Conservation (phyloP, 2,329 filamentous ascomycete species). For the Cryphonectria nitschkei region DNA sequence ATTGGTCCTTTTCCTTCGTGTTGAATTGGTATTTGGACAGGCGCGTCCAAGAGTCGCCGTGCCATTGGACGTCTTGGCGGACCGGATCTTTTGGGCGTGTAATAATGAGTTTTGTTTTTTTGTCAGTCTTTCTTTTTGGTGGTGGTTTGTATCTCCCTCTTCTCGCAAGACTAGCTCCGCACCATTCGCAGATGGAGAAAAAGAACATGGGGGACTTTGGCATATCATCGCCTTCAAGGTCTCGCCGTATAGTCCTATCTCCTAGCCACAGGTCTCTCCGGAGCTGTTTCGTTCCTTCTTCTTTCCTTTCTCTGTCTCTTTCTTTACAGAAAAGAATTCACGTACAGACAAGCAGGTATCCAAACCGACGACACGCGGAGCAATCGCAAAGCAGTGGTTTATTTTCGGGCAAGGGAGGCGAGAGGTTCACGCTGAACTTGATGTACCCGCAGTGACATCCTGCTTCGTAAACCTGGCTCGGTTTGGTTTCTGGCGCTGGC, state of each 20-base stretch:
- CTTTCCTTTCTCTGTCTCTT: too few species aligned
- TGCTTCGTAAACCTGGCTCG: conserved; percentile 48
- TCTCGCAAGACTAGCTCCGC: neutral
- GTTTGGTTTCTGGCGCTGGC: conserved; percentile 24
- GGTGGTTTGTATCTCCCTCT: neutral
- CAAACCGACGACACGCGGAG: conserved; percentile 55
- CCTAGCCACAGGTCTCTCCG: neutral
- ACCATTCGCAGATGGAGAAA: neutral
- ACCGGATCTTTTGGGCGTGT: conserved; percentile 40
- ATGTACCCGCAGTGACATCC: conserved; percentile 59
- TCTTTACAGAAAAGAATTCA: conserved; percentile 14
- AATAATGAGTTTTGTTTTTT: neutral
- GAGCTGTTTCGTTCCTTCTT: neutral
- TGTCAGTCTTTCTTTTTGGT: neutral
- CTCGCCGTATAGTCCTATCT: neutral
- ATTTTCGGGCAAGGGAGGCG: conserved; percentile 51
- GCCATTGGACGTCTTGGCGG: conserved; percentile 47
- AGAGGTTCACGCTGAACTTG: conserved; percentile 51
- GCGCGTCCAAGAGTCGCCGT: conserved; percentile 43
- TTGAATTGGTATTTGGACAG: conserved; percentile 50
- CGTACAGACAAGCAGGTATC: conserved; percentile 55
- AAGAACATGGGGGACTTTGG: too few species aligned
- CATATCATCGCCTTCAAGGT: neutral
- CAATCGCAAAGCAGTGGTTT: conserved; percentile 56
- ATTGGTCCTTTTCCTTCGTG: conserved; percentile 50